A percentile compares a stretch with the other conserved stretches of the same genome.
These are phyloP conservation scores for Populus euphratica DNA, from an alignment of 345 rosid genomes.

Conservation along the genomic window DNA sequence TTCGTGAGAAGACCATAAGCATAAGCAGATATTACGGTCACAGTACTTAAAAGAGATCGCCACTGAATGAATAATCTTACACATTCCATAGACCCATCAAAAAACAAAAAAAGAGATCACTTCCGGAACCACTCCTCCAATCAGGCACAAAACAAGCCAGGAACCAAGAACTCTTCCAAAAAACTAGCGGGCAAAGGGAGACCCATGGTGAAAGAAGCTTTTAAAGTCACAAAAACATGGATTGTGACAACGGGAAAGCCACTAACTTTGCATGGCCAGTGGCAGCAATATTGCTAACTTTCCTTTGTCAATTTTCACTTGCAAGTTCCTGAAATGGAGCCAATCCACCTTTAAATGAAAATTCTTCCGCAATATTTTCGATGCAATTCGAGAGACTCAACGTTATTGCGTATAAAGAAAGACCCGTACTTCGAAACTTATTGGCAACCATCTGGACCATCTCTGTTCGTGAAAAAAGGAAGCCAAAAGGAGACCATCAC, in stretches of 20 bases:
- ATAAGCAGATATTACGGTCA: background rate
- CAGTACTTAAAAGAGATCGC: background rate
- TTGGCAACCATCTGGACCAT: background rate
- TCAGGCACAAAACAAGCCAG: background rate
- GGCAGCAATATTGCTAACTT: conserved; percentile 12
- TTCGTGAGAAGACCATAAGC: background rate
- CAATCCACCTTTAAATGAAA: conserved; percentile 3
- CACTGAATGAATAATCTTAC: background rate
- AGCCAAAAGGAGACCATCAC: background rate
- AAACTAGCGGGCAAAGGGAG: background rate
- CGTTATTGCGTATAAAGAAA: background rate
- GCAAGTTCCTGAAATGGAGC: conserved; percentile 5
- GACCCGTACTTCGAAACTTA: background rate
- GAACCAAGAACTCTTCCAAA: background rate
- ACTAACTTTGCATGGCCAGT: conserved; percentile 10
- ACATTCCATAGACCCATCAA: background rate
- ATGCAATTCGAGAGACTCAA: background rate
- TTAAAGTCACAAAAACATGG: background rate
- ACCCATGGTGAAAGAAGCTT: background rate
- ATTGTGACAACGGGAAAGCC: conserved; percentile 1
- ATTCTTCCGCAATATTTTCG: background rate
- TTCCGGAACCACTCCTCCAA: background rate
- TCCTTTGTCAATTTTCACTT: background rate
- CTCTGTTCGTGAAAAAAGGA: background rate
- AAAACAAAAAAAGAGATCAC: too few relatives aligned